phyloP scores from a whole-genome alignment of 2,329 filamentous ascomycete genomes.

The Sclerotinia minor region DNA sequence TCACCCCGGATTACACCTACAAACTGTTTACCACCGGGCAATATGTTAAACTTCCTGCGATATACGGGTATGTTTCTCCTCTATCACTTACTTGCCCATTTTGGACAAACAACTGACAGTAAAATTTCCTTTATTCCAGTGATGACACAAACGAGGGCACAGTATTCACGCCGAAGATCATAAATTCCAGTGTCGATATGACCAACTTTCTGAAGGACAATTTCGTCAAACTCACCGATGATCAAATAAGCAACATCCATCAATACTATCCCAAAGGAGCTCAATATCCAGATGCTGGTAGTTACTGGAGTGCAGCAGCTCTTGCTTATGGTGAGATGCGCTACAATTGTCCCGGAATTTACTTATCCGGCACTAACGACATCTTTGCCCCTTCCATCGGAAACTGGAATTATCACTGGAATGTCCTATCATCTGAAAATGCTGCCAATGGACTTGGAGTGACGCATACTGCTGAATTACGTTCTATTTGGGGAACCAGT shows the following conservation, averaged over 20 bases:
- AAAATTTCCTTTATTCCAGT: slow-evolving; percentile 34
- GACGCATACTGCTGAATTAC: slow-evolving; percentile 64
- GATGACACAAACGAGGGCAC: slow-evolving; percentile 67
- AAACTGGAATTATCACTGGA: slow-evolving; percentile 64
- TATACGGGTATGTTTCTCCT: slow-evolving; percentile 44
- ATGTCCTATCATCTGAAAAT: slow-evolving; percentile 60
- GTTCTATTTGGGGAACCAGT: slow-evolving; percentile 62
- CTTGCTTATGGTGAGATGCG: slow-evolving; percentile 64
- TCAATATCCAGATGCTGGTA: slow-evolving; percentile 50
- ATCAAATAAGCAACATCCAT: slow-evolving; percentile 55
- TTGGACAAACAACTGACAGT: neutral
- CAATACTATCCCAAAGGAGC: slow-evolving; percentile 54
- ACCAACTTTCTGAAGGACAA: slow-evolving; percentile 58
- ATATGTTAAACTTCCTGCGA: slow-evolving; percentile 55
- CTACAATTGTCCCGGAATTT: slow-evolving; percentile 64
- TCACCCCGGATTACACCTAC: slow-evolving; percentile 54
- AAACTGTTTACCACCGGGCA: slow-evolving; percentile 49
- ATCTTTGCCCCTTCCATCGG: slow-evolving; percentile 32
- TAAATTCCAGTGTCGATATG: slow-evolving; percentile 50
- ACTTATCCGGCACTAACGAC: slow-evolving; percentile 43
- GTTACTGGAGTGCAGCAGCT: slow-evolving; percentile 59
- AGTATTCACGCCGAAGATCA: slow-evolving; percentile 54
- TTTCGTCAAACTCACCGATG: slow-evolving; percentile 54
- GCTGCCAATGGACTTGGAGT: slow-evolving; percentile 59
- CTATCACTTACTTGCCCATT: too few relatives aligned